Evolutionary conservation across 129 eudicot genomes (phyloP).

Genomic region (Apium graveolens): DNA sequence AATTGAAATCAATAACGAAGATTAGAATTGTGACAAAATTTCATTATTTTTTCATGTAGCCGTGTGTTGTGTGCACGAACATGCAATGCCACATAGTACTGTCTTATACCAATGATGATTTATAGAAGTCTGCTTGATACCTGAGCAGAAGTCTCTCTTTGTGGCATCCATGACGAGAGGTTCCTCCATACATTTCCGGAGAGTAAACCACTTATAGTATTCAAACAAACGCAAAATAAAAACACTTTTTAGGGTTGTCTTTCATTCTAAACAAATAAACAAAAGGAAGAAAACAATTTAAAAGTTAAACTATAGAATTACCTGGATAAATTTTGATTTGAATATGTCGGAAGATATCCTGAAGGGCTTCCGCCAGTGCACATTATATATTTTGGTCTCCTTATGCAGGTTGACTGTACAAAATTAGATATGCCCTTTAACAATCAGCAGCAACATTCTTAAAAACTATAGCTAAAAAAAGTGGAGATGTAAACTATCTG

Average conservation of each 20-base stretch:
- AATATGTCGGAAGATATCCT: slow-evolving; percentile 73
- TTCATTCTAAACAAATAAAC: neutral
- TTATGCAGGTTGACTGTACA: slow-evolving; percentile 65
- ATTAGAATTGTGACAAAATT: neutral
- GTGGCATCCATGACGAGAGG: slow-evolving; percentile 90
- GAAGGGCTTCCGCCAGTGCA: slow-evolving; percentile 79
- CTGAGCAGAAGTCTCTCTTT: slow-evolving; percentile 62
- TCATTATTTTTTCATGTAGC: neutral
- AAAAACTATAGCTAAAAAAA: neutral
- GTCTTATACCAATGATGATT: neutral
- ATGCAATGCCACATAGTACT: neutral
- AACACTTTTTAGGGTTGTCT: neutral
- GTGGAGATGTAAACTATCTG: neutral
- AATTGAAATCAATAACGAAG: neutral
- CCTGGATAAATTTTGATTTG: slow-evolving; percentile 64
- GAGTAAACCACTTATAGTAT: slow-evolving; percentile 43
- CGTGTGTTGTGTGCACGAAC: neutral
- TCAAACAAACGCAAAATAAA: neutral
- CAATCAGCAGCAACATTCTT: neutral
- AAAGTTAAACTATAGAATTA: slow-evolving; percentile 17
- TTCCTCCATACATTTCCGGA: slow-evolving; percentile 64
- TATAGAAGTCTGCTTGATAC: slow-evolving; percentile 26
- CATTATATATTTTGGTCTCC: slow-evolving; percentile 89
- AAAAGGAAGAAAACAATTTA: slow-evolving; percentile 6
- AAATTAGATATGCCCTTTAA: neutral